Percentiles rank a stretch among this genome's conserved stretches.
Conservation (phyloP, 78 protist species). For the Cyanophora paradoxa region DNA sequence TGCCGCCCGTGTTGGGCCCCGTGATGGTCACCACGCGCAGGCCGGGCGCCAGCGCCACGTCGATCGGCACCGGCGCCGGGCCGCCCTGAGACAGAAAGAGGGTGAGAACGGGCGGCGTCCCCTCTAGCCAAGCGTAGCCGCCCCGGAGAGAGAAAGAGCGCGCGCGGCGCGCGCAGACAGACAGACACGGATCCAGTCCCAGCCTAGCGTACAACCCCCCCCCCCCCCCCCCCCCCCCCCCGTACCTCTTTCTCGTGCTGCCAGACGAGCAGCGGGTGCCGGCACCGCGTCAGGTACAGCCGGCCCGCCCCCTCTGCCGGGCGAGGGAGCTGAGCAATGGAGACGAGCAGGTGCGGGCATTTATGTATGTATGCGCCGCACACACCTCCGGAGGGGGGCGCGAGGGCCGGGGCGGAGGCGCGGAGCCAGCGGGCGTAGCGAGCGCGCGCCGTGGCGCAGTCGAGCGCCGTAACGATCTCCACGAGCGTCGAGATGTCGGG, state of each 20-base stretch:
- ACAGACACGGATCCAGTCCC: too few species aligned
- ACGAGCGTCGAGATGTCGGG: background rate
- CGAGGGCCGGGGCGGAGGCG: background rate
- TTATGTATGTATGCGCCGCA: background rate
- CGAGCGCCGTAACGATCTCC: background rate
- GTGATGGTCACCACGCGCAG: background rate
- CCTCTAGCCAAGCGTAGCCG: too few species aligned
- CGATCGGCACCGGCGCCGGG: background rate
- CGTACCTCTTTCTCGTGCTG: too few species aligned
- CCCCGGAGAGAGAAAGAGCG: too few species aligned
- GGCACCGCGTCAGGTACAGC: background rate
- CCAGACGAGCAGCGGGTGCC: background rate
- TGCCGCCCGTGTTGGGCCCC: constrained; percentile 9
- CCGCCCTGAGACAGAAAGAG: background rate
- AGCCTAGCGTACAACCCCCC: too few species aligned
- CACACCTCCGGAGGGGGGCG: background rate
- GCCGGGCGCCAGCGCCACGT: background rate
- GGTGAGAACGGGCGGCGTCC: too few species aligned
- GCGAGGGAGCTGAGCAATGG: too few species aligned
- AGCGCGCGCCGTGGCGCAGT: constrained; percentile 13
- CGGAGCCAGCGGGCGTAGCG: background rate
- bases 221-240: too few species aligned
- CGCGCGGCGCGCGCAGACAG: too few species aligned
- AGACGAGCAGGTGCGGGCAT: too few species aligned
- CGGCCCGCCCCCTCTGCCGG: background rate